Percentiles rank a stretch among this genome's conserved stretches.
phyloP scores from a whole-genome alignment of 139 green algal genomes.

The Coccomyxa sp. region DNA sequence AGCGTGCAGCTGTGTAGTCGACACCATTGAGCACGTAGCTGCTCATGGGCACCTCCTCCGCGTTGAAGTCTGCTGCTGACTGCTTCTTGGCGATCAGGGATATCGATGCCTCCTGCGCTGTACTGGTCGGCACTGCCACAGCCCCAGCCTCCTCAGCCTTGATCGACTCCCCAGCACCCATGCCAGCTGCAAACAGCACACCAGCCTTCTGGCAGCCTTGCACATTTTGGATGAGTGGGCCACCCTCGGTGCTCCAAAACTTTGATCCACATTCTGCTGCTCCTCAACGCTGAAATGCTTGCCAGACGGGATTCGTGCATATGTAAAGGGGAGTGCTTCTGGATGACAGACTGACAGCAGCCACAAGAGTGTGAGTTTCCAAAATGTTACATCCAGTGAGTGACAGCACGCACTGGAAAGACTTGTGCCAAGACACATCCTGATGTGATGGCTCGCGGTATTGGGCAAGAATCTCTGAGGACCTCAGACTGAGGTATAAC shows the following conservation, averaged over 20 bases:
- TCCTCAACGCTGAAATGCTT: too few species aligned
- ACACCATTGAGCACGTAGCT: conserved; percentile 39
- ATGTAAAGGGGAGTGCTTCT: too few species aligned
- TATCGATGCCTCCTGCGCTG: too few species aligned
- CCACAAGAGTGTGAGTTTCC: too few species aligned
- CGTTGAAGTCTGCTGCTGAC: conserved; percentile 40
- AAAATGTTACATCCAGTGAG: too few species aligned
- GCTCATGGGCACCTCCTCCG: conserved; percentile 27
- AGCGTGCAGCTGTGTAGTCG: conserved; percentile 30
- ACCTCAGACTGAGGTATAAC: too few species aligned
- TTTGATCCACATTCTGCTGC: too few species aligned
- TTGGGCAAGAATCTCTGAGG: not conserved
- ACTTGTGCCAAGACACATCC: not conserved
- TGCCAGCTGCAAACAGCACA: not conserved
- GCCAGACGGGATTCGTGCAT: too few species aligned
- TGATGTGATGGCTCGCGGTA: too few species aligned
- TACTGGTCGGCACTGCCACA: not conserved
- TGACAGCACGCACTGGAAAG: not conserved
- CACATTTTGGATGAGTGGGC: not conserved
- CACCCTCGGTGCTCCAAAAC: too few species aligned
- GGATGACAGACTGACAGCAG: too few species aligned
- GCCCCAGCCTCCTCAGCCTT: not conserved
- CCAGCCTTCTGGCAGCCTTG: not conserved
- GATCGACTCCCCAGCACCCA: not conserved
- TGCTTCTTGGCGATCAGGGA: conserved; percentile 13